A percentile compares a stretch with the other conserved stretches of the same genome.
These are phyloP conservation scores for Taphrina deformans DNA, from an alignment of 1,139 yeast genomes.

Conservation along the genomic window DNA sequence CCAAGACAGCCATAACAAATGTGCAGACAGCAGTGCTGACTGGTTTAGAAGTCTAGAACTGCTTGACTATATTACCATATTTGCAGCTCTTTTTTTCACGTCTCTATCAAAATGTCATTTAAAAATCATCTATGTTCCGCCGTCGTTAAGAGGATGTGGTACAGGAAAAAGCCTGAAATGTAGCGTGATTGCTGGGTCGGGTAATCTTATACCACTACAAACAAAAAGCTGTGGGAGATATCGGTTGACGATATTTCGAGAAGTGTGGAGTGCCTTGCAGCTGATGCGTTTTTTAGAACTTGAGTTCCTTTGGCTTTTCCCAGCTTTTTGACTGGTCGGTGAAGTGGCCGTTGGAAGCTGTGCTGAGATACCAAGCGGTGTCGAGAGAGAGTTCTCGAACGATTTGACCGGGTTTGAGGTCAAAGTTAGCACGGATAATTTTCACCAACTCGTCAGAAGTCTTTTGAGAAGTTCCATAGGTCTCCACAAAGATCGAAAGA, in stretches of 20 bases:
- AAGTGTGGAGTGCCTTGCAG: neutral
- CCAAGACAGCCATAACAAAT: too few species aligned
- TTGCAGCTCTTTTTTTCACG: neutral
- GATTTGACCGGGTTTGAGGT: conserved; percentile 98
- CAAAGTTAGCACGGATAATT: conserved; percentile 90
- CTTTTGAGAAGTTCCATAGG: conserved; percentile 94
- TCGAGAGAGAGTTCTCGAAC: conserved; percentile 96
- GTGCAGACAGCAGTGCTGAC: too few species aligned
- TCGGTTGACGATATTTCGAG: conserved; percentile 14
- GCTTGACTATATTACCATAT: neutral
- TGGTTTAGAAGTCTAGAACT: neutral
- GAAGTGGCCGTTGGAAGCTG: conserved; percentile 99
- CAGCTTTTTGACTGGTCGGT: conserved; percentile 98
- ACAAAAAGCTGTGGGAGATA: neutral
- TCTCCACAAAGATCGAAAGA: conserved; percentile 92
- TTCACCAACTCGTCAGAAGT: conserved; percentile 84
- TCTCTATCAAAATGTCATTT: neutral
- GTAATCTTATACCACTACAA: neutral
- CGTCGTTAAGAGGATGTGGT: conserved; percentile 12
- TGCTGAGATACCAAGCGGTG: conserved; percentile 97
- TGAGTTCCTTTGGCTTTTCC: conserved; percentile 95
- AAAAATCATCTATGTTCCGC: neutral
- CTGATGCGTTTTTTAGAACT: conserved; percentile 53
- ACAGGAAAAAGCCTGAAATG: neutral
- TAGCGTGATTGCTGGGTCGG: neutral